Percentiles rank a stretch among this genome's conserved stretches.
phyloP scores from a whole-genome alignment of 2,329 filamentous ascomycete genomes.

The Arthrobotrys sinensis region DNA sequence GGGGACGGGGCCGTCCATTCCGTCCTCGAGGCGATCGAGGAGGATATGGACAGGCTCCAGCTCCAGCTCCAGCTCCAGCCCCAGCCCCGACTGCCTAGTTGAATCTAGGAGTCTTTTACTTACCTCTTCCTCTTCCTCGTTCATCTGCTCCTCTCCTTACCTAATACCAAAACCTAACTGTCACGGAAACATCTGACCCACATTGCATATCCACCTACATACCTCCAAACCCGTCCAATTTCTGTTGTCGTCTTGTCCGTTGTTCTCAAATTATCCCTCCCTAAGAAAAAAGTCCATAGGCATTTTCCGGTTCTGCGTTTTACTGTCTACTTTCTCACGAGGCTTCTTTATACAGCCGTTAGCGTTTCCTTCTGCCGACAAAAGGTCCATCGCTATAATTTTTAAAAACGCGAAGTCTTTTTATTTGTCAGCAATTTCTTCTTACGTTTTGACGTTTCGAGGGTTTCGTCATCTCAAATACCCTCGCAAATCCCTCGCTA shows the following conservation, averaged over 20 bases:
- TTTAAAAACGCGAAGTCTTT: slow-evolving; percentile 35
- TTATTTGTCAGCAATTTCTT: slow-evolving; percentile 22
- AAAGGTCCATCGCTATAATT: slow-evolving; percentile 29
- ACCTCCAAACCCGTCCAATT: not conserved
- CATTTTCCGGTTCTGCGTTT: slow-evolving; percentile 39
- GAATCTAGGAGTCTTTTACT: not conserved
- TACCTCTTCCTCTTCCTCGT: not conserved
- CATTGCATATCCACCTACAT: slow-evolving; percentile 17
- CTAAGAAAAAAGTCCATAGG: slow-evolving; percentile 48
- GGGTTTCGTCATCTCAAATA: slow-evolving; percentile 18
- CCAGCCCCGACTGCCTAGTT: slow-evolving; percentile 45
- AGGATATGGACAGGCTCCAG: slow-evolving; percentile 37
- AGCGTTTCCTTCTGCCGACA: slow-evolving; percentile 17
- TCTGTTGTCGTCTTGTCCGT: slow-evolving; percentile 11
- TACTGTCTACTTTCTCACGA: not conserved
- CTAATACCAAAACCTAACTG: slow-evolving; percentile 12
- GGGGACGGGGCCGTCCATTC: slow-evolving; percentile 66
- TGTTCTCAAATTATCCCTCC: slow-evolving; percentile 7
- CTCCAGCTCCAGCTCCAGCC: slow-evolving; percentile 42
- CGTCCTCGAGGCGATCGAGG: slow-evolving; percentile 64
- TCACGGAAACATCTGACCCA: slow-evolving; percentile 29
- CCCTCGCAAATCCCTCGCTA: slow-evolving; percentile 29
- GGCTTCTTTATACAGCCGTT: slow-evolving; percentile 14
- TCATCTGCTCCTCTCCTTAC: not conserved
- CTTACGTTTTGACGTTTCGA: slow-evolving; percentile 25